Evolutionary conservation across 345 rosid species (phyloP).

Genomic region (Aquilaria malaccensis): DNA sequence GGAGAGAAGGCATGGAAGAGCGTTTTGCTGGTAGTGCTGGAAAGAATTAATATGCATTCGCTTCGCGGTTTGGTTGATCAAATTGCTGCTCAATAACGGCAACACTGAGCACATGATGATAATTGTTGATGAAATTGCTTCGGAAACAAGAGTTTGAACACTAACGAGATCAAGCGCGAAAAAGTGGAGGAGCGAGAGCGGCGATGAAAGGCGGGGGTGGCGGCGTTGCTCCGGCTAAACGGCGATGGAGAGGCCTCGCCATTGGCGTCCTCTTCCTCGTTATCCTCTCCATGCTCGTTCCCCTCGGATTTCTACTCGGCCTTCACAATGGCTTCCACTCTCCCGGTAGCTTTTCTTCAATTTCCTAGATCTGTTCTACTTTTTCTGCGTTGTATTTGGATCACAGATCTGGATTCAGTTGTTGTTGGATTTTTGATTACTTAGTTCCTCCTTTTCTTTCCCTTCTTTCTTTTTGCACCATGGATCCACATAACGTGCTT

Average conservation of each 20-base stretch:
- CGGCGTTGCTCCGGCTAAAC: slow-evolving; percentile 45
- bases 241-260: slow-evolving; percentile 71
- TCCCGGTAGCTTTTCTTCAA: slow-evolving; percentile 22
- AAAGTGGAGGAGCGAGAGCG: slow-evolving; percentile 4
- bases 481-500: not conserved
- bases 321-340: slow-evolving; percentile 80
- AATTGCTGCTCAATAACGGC: no score
- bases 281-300: slow-evolving; percentile 89
- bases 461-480: not conserved
- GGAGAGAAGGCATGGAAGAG: no score
- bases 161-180: no score
- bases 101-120: no score
- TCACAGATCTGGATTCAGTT: slow-evolving; percentile 9
- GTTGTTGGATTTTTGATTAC: not conserved
- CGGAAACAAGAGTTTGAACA: no score
- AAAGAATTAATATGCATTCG: no score
- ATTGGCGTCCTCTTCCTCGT: slow-evolving; percentile 78
- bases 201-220: slow-evolving; percentile 23
- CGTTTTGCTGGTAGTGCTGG: no score
- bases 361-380: slow-evolving; percentile 26
- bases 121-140: no score
- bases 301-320: slow-evolving; percentile 84
- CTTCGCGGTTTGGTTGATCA: no score
- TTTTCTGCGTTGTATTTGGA: not conserved
- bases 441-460: slow-evolving; percentile 3